Evolutionary conservation across 208 protist species (phyloP).

Genomic region (Acanthamoeba divionensis): DNA sequence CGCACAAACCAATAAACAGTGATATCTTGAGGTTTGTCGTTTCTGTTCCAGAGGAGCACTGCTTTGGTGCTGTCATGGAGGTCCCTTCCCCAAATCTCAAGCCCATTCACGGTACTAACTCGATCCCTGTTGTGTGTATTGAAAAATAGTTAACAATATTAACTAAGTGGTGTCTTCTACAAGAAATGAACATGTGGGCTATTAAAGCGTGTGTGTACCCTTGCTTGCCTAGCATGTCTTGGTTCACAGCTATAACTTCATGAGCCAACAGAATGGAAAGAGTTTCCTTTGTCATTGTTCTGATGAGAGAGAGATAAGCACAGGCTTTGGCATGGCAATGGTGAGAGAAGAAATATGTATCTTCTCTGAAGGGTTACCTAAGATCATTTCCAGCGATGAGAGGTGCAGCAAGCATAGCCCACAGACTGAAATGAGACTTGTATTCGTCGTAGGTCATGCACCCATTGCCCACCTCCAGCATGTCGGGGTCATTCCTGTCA

Average conservation of each 20-base stretch:
- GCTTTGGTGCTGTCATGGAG: not conserved
- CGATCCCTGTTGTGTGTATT: not conserved
- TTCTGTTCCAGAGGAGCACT: not conserved
- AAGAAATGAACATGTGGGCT: not conserved
- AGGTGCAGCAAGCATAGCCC: conserved; percentile 31
- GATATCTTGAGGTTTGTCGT: not conserved
- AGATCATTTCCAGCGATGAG: conserved; percentile 26
- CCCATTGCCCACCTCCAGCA: conserved; percentile 29
- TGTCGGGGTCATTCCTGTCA: conserved; percentile 26
- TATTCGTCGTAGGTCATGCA: conserved; percentile 7
- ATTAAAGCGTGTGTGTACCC: not conserved
- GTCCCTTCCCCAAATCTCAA: not conserved
- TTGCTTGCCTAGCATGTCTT: conserved; percentile 61
- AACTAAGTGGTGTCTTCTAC: not conserved
- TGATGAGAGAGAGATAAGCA: too few species aligned
- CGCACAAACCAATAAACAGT: not conserved
- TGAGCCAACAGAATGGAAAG: not conserved
- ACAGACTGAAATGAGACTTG: conserved; percentile 1
- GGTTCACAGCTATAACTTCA: conserved; percentile 65
- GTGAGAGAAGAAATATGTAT: too few species aligned
- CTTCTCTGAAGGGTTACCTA: too few species aligned
- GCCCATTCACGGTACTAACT: not conserved
- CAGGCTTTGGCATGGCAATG: too few species aligned
- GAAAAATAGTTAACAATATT: not conserved
- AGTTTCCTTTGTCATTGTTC: not conserved